phyloP scores from a whole-genome alignment of 495 filamentous ascomycete species.

The Penicillium mononematosum region DNA sequence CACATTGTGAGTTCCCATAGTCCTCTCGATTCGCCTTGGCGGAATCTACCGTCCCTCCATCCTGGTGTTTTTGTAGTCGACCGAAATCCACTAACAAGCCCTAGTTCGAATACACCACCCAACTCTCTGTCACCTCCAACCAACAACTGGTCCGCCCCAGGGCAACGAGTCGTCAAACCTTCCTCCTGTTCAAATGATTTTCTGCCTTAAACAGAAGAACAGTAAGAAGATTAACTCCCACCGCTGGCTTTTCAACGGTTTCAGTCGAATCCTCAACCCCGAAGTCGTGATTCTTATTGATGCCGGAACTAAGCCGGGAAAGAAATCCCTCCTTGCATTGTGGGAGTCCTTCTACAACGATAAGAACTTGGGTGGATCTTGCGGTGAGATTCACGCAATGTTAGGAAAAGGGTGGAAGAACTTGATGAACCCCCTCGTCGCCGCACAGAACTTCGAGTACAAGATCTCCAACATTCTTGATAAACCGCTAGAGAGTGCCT shows the following conservation, averaged over 20 bases:
- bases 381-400: conserved; percentile 98
- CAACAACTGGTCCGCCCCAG: conserved; percentile 89
- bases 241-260: conserved; percentile 96
- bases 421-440: conserved; percentile 89
- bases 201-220: conserved; percentile 98
- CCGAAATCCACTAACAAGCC: background rate
- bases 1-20: conserved; percentile 63
- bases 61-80: background rate
- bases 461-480: conserved; percentile 99
- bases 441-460: conserved; percentile 98
- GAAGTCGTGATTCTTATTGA: conserved; percentile 96
- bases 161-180: conserved; percentile 80
- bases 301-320: conserved; percentile 91
- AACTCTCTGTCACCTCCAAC: conserved; percentile 92
- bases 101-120: conserved; percentile 96
- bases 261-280: conserved; percentile 92
- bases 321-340: conserved; percentile 84
- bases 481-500: conserved; percentile 94
- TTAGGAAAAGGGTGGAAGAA: conserved; percentile 87
- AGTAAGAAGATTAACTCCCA: conserved; percentile 99
- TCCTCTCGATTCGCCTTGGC: background rate
- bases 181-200: conserved; percentile 96
- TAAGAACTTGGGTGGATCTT: conserved; percentile 94
- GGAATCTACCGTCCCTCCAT: background rate
- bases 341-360: conserved; percentile 99